phyloP scores from a whole-genome alignment of 805 yeast species.

The Cyberlindnera mississippiensis region DNA sequence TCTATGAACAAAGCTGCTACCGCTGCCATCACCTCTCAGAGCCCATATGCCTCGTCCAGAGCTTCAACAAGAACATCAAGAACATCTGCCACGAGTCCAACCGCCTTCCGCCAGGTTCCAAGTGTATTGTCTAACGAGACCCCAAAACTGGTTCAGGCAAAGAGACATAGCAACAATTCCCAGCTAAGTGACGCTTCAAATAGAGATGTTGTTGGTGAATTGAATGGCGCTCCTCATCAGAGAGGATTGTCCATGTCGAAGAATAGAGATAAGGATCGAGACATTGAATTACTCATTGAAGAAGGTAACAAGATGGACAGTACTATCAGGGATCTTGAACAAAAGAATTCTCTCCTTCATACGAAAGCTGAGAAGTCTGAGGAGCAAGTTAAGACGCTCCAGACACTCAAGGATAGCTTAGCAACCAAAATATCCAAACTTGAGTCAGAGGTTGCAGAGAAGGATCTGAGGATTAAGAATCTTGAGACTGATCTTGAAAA shows the following conservation, averaged over 20 bases:
- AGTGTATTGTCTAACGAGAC: slow-evolving; percentile 8
- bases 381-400: slow-evolving; percentile 20
- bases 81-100: slow-evolving; percentile 9
- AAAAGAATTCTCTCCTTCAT: slow-evolving; percentile 25
- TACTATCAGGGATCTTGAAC: slow-evolving; percentile 37
- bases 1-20: too few species aligned
- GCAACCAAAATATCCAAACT: slow-evolving; percentile 18
- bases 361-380: slow-evolving; percentile 27
- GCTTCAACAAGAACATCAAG: slow-evolving; percentile 1
- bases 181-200: slow-evolving; percentile 6
- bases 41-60: slow-evolving; percentile 5
- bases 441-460: slow-evolving; percentile 17
- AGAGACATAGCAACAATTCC: slow-evolving; percentile 8
- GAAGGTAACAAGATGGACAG: slow-evolving; percentile 50
- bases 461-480: slow-evolving; percentile 8
- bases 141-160: slow-evolving; percentile 4
- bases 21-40: neutral
- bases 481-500: slow-evolving; percentile 4
- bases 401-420: slow-evolving; percentile 20
- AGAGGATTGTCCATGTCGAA: slow-evolving; percentile 27
- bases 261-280: slow-evolving; percentile 36
- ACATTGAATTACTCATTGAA: slow-evolving; percentile 39
- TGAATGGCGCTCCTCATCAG: slow-evolving; percentile 13
- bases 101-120: slow-evolving; percentile 6
- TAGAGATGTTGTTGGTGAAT: slow-evolving; percentile 12